Percentiles rank a stretch among this genome's conserved stretches.
These are phyloP conservation scores for Salicornia ramosissima DNA, from an alignment of 148 eudicot species.

Conservation along the genomic window DNA sequence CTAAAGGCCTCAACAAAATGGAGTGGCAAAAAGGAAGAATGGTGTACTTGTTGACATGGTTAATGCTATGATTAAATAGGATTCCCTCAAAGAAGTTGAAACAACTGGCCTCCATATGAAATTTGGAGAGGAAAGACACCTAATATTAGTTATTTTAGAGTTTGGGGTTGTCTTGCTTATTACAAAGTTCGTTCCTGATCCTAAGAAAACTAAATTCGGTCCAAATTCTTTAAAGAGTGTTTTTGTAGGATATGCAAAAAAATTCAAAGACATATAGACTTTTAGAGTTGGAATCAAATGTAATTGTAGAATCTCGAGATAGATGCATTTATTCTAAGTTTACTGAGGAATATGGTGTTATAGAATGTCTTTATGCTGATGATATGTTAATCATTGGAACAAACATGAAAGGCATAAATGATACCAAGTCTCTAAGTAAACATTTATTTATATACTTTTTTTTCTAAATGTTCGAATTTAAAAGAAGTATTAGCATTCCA, in stretches of 20 bases:
- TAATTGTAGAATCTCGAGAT: neutral
- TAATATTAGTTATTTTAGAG: no score
- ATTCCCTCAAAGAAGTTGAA: slow-evolving; percentile 1
- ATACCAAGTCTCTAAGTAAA: no score
- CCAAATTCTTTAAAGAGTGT: slow-evolving; percentile 9
- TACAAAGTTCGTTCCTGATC: neutral
- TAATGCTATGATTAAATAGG: neutral
- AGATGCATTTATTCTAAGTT: no score
- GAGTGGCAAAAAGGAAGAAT: neutral
- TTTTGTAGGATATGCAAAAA: slow-evolving; percentile 7
- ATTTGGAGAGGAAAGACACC: slow-evolving; percentile 5
- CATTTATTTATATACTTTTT: no score
- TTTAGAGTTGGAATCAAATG: slow-evolving; percentile 1
- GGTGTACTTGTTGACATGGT: neutral
- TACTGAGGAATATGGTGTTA: no score
- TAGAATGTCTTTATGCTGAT: no score
- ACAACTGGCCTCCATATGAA: slow-evolving; percentile 7
- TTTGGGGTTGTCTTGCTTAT: slow-evolving; percentile 15
- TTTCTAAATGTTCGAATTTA: no score
- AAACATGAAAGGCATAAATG: no score
- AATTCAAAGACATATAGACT: slow-evolving; percentile 5
- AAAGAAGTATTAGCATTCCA: no score
- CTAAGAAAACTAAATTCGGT: slow-evolving; percentile 3
- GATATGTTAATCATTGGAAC: no score
- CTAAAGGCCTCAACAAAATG: neutral